Conservation (phyloP, 495 filamentous ascomycete species). For the Neurospora sp. region DNA sequence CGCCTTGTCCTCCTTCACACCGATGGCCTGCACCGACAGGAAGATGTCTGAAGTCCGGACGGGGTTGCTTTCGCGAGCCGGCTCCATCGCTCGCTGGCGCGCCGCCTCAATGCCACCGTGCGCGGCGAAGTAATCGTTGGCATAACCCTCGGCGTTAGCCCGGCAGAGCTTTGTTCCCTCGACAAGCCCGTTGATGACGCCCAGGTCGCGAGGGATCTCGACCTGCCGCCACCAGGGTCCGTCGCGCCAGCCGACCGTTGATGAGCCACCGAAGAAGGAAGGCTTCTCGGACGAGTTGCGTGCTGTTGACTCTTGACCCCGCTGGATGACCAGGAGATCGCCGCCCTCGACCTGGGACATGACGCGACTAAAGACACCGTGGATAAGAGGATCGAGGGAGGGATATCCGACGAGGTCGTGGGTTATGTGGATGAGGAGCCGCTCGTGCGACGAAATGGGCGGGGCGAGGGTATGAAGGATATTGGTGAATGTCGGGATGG, state of each 20-base stretch:
- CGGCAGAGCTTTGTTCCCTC: constrained; percentile 86
- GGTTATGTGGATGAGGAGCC: constrained; percentile 94
- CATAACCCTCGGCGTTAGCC: constrained; percentile 78
- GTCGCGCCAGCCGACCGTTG: constrained; percentile 64
- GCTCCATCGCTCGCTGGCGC: constrained; percentile 62
- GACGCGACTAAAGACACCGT: constrained; percentile 86
- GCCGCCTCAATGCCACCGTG: constrained; percentile 73
- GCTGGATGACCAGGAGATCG: constrained; percentile 91
- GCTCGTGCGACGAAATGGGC: constrained; percentile 94
- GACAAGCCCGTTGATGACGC: constrained; percentile 64
- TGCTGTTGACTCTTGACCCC: constrained; percentile 72
- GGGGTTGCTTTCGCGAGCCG: constrained; percentile 72
- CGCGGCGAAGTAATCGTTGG: constrained; percentile 67
- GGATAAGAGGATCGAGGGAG: constrained; percentile 85
- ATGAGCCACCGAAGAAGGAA: constrained; percentile 45
- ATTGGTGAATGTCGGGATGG: constrained; percentile 88
- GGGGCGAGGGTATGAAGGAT: constrained; percentile 91
- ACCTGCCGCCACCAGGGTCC: constrained; percentile 91
- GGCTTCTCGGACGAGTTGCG: constrained; percentile 46
- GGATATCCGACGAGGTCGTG: constrained; percentile 93
- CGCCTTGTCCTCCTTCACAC: constrained; percentile 46
- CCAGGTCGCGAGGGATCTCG: constrained; percentile 62
- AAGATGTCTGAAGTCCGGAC: constrained; percentile 91
- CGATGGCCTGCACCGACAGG: constrained; percentile 82
- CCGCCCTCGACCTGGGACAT: constrained; percentile 99